Evolutionary conservation across 2,329 filamentous ascomycete genomes (phyloP), one percentile per base, ranked within the genome.

Genomic region (Venturia nashicola): DNA sequence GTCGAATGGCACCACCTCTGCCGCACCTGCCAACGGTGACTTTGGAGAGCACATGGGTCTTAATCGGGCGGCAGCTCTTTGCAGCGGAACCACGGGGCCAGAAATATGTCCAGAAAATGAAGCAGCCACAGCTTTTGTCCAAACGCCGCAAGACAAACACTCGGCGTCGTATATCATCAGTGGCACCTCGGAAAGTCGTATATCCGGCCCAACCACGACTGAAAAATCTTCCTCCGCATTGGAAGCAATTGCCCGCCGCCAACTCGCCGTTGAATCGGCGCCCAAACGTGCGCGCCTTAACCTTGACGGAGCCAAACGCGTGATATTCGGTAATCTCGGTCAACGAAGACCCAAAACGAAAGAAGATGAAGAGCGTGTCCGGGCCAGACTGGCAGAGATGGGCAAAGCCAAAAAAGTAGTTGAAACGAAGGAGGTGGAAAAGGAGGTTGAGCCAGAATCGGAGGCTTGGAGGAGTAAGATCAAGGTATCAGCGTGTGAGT

Each of bases 401-500:
- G 68, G 34, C 54, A 66, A 67, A 65, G 27, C 51, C 2, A 55
- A 65, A 27, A 36, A 44, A 7, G 40, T 23, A 20, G 39, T 42
- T 20, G 27, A 27, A 39, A 12, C 36, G 7, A 23, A 78, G 75
- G 61, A 77, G 76, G 65, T 66, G 8, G 68, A 73, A 3, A 67
- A 72, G 43, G 64, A 69, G 69, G 65, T 68, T 70, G 46, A 67
- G 69, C 59, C 68, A 11, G 70, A 82, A 55, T 80, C 84, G 55
- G 81, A 88, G 39, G 80, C 83, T 27, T 97, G 92, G 92, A 84
- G 84, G 68, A 77, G 83, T 5, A 90, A 86, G 68, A 86, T 97
- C 65, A 82, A 78, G 12, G 85, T 96, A 66, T 82, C 83, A 32
- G 92, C 90, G 27, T 89, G 95, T 0, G 93, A 97, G 73, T 97